These are phyloP conservation scores for Hypoxylon sp. DNA, from an alignment of 2,329 filamentous ascomycete species.

Conservation along the genomic window DNA sequence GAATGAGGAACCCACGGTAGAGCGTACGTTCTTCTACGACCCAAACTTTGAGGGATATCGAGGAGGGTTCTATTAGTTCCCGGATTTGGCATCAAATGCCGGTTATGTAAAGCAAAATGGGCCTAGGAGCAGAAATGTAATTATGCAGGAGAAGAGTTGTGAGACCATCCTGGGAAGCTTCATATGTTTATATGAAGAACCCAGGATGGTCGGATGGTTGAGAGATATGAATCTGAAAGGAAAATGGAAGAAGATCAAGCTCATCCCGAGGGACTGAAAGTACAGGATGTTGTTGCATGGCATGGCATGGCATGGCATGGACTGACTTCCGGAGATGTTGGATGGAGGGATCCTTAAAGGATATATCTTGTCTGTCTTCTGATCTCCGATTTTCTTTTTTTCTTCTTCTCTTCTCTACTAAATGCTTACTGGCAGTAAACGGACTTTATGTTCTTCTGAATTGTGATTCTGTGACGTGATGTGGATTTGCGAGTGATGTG, in stretches of 20 bases:
- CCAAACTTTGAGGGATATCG: background rate
- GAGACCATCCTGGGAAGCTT: slow-evolving; percentile 12
- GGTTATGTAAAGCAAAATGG: background rate
- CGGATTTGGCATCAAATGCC: background rate
- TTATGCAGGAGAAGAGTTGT: background rate
- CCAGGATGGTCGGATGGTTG: background rate
- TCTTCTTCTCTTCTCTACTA: slow-evolving; percentile 29
- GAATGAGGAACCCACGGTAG: background rate
- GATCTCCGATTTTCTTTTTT: slow-evolving; percentile 23
- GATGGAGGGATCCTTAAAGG: slow-evolving; percentile 32
- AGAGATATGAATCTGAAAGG: slow-evolving; percentile 16
- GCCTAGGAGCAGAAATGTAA: background rate
- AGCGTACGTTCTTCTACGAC: background rate
- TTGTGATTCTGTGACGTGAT: background rate
- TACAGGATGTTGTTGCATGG: slow-evolving; percentile 9
- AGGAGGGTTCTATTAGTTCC: slow-evolving; percentile 3
- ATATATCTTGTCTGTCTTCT: slow-evolving; percentile 37
- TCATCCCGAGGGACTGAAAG: background rate
- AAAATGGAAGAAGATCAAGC: slow-evolving; percentile 10
- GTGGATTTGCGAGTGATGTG: background rate
- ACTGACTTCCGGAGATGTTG: slow-evolving; percentile 21
- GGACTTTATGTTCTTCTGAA: slow-evolving; percentile 13
- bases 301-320: slow-evolving; percentile 17
- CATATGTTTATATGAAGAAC: slow-evolving; percentile 9
- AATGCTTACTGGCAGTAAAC: slow-evolving; percentile 41